A percentile compares a stretch with the other conserved stretches of the same genome.
Conservation (phyloP, 2,329 filamentous ascomycete genomes). For the Colletotrichum sp. region DNA sequence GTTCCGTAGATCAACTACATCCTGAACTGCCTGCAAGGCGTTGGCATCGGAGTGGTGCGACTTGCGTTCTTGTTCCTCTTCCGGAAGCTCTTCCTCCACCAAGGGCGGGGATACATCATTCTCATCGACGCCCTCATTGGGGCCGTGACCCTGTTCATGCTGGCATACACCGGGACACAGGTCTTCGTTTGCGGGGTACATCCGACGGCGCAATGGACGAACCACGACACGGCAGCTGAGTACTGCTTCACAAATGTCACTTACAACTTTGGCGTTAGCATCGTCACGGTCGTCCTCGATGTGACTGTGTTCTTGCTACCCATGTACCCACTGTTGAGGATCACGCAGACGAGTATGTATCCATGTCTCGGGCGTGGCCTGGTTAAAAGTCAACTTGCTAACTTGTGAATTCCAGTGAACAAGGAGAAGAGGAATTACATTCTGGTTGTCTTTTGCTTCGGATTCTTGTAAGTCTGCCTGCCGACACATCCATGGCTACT, state of each 20-base stretch:
- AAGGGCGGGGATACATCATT: neutral
- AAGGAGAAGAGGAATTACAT: neutral
- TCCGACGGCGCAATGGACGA: neutral
- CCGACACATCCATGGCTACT: neutral
- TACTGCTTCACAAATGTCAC: neutral
- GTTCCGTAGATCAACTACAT: neutral
- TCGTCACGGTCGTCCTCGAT: neutral
- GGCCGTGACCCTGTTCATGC: neutral
- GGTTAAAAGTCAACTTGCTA: neutral
- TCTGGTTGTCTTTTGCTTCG: neutral
- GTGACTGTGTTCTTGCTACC: neutral
- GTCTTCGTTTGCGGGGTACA: neutral
- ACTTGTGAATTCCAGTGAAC: neutral
- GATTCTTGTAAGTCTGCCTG: neutral
- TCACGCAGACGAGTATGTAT: neutral
- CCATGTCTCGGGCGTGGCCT: neutral
- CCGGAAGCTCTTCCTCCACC: neutral
- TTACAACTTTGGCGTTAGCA: neutral
- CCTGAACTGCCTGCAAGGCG: neutral
- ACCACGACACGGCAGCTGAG: neutral
- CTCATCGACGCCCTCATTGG: neutral
- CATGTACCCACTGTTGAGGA: neutral
- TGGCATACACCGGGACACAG: neutral
- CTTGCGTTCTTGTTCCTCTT: slow-evolving; percentile 8
- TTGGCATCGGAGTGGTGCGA: neutral